A percentile compares a stretch with the other conserved stretches of the same genome.
Conservation (phyloP, 345 rosid genomes). For the Theobroma cacao region DNA sequence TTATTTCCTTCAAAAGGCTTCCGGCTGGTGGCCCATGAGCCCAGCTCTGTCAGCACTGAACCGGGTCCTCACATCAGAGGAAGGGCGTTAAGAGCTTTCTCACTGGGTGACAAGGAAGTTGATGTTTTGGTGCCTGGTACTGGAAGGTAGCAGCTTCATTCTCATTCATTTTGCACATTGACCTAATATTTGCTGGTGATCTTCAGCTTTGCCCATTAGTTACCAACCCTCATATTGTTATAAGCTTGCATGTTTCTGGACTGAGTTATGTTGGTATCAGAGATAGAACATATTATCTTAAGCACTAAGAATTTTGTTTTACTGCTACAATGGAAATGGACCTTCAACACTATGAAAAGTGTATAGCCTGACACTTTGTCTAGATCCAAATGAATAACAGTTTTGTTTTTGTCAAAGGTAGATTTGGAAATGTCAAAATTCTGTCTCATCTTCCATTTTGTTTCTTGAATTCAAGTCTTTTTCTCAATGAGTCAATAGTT, state of each 20-base stretch:
- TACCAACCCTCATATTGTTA: not conserved
- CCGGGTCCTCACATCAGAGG: slow-evolving; percentile 94
- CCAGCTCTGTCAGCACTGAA: slow-evolving; percentile 53
- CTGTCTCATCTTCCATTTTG: not conserved
- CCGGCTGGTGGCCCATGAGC: slow-evolving; percentile 74
- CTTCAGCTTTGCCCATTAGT: not conserved
- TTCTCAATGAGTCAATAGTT: not conserved
- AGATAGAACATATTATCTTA: not conserved
- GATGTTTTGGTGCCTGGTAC: slow-evolving; percentile 85
- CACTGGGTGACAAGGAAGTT: slow-evolving; percentile 78
- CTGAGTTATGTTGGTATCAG: not conserved
- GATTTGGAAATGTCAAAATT: not conserved
- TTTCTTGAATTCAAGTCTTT: not conserved
- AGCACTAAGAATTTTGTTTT: not conserved
- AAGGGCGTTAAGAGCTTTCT: slow-evolving; percentile 62
- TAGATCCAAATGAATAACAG: not conserved
- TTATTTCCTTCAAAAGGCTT: slow-evolving; percentile 65
- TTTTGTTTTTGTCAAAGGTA: not conserved
- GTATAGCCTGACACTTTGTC: not conserved
- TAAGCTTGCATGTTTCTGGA: not conserved
- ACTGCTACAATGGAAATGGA: not conserved
- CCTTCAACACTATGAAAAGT: not conserved
- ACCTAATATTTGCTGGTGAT: not conserved
- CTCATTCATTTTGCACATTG: not conserved
- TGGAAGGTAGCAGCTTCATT: slow-evolving; percentile 49